phyloP scores from a whole-genome alignment of 345 rosid species.

The Schrenkiella parvula region DNA sequence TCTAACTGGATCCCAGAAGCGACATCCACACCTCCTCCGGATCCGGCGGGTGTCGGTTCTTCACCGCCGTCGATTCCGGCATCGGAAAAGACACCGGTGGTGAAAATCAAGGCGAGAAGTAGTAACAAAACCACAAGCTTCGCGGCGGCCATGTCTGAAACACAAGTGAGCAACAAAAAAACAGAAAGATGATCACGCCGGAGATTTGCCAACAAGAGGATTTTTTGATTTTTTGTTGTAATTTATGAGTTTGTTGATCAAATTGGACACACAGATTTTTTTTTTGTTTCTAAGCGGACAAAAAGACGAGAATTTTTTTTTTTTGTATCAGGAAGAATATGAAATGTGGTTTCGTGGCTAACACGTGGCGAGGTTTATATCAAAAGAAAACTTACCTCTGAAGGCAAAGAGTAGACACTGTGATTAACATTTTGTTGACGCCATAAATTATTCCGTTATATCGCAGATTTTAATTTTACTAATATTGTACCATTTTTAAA shows the following conservation, averaged over 20 bases:
- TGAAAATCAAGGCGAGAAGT: conserved; percentile 35
- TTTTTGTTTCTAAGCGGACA: neutral
- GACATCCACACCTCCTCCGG: conserved; percentile 33
- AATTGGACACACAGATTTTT: neutral
- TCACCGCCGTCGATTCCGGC: conserved; percentile 25
- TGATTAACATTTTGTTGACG: too few species aligned
- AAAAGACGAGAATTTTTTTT: neutral
- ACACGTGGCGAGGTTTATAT: conserved; percentile 15
- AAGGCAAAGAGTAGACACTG: too few species aligned
- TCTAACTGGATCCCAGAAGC: conserved; percentile 46
- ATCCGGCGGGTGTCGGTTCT: conserved; percentile 12
- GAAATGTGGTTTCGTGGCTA: conserved; percentile 16
- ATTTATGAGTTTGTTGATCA: neutral
- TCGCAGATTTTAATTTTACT: too few species aligned
- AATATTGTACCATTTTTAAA: too few species aligned
- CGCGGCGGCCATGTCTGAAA: conserved; percentile 51
- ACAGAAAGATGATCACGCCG: neutral
- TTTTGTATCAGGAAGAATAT: neutral
- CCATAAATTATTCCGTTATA: too few species aligned
- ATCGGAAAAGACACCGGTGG: conserved; percentile 39
- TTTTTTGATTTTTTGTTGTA: neutral
- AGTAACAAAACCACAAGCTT: conserved; percentile 37
- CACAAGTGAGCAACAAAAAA: neutral
- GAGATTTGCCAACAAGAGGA: neutral
- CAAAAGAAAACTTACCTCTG: neutral